Percentiles rank a stretch among this genome's conserved stretches.
Conservation (phyloP, 2,329 filamentous ascomycete species). For the Neonectria coccinea region DNA sequence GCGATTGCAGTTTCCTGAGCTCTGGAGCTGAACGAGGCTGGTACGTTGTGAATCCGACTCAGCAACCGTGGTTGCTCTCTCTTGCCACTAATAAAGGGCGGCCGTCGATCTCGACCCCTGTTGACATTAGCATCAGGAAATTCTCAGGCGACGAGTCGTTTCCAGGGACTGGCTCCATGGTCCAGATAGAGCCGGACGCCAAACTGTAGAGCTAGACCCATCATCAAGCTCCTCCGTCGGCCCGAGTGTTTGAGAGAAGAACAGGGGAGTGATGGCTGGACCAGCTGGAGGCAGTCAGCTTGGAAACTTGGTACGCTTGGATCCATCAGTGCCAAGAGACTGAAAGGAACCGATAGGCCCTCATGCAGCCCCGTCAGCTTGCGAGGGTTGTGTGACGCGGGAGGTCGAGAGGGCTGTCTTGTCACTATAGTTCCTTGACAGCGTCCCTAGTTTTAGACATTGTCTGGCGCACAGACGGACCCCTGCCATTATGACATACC, state of each 20-base stretch:
- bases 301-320: neutral
- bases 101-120: slow-evolving; percentile 22
- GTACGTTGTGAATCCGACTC: slow-evolving; percentile 60
- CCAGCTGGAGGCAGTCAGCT: slow-evolving; percentile 13
- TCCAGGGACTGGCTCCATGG: slow-evolving; percentile 53
- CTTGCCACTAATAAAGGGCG: slow-evolving; percentile 17
- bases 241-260: slow-evolving; percentile 13
- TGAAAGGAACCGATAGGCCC: slow-evolving; percentile 8
- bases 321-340: slow-evolving; percentile 1
- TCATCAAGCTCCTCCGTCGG: slow-evolving; percentile 16
- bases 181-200: slow-evolving; percentile 44
- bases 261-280: slow-evolving; percentile 9
- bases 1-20: slow-evolving; percentile 85
- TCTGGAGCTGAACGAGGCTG: slow-evolving; percentile 89
- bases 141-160: slow-evolving; percentile 71
- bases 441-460: slow-evolving; percentile 25
- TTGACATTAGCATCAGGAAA: slow-evolving; percentile 47
- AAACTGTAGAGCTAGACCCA: slow-evolving; percentile 46
- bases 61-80: slow-evolving; percentile 29
- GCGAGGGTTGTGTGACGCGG: slow-evolving; percentile 2
- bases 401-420: slow-evolving; percentile 24
- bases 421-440: slow-evolving; percentile 13
- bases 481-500: slow-evolving; percentile 12
- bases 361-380: neutral
- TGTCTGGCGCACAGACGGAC: slow-evolving; percentile 31